Conservation (phyloP, 2,329 filamentous ascomycete genomes). For the Cladosporium velox region DNA sequence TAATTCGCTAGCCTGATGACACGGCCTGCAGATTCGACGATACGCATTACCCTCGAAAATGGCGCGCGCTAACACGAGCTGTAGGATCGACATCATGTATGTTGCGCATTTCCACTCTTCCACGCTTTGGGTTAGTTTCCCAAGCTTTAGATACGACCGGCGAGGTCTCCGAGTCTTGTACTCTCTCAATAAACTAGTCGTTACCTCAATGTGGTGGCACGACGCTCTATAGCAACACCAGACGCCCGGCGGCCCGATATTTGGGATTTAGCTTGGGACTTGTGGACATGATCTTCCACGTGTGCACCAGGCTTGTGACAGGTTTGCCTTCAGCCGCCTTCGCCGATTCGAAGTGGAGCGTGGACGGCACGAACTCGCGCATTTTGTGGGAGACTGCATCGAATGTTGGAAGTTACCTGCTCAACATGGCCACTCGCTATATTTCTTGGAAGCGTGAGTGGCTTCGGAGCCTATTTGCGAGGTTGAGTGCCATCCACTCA, state of each 20-base stretch:
- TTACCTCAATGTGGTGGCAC: neutral
- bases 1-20: neutral
- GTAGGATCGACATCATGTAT: neutral
- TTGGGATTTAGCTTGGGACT: neutral
- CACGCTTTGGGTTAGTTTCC: too few relatives aligned
- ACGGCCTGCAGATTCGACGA: neutral
- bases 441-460: neutral
- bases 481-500: neutral
- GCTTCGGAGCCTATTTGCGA: neutral
- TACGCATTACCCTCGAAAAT: neutral
- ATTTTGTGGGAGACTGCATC: neutral
- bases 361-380: neutral
- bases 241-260: neutral
- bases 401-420: neutral
- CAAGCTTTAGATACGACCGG: neutral
- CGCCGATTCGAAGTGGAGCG: neutral
- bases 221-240: neutral
- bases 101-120: neutral
- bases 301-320: neutral
- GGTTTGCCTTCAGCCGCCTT: neutral
- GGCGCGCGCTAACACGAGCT: neutral
- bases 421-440: neutral
- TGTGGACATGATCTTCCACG: neutral
- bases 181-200: neutral
- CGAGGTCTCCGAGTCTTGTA: neutral